These are phyloP conservation scores for Colletotrichum sp. DNA, from an alignment of 2,329 filamentous ascomycete genomes.

Conservation along the genomic window DNA sequence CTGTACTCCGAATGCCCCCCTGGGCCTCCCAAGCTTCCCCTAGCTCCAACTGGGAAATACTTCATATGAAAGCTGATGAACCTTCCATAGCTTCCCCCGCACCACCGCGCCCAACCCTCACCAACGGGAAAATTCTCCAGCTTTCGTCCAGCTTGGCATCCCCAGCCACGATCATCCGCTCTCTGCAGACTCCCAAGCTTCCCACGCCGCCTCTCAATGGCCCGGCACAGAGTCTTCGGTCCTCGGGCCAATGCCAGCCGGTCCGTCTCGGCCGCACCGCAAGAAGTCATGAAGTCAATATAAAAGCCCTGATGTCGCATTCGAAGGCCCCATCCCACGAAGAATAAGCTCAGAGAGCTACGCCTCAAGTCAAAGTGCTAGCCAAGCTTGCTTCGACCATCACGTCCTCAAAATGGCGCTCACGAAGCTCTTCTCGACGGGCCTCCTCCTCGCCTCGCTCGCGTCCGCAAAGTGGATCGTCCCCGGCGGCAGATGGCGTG, in stretches of 20 bases:
- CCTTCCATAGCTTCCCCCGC: constrained; percentile 10
- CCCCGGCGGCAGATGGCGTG: constrained; percentile 64
- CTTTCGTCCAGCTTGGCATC: neutral
- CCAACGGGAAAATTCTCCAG: constrained; percentile 3
- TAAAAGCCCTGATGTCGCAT: neutral
- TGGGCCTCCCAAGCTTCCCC: neutral
- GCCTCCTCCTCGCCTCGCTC: constrained; percentile 20
- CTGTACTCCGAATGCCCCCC: neutral
- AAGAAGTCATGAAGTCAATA: neutral
- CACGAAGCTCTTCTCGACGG: constrained; percentile 11
- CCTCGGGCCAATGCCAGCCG: constrained; percentile 14
- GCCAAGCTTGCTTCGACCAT: neutral
- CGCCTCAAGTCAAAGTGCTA: neutral
- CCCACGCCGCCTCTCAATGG: constrained; percentile 13
- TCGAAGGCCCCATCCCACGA: neutral
- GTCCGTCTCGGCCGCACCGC: neutral
- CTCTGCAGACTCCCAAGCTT: neutral
- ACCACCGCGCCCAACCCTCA: neutral
- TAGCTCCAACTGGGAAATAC: neutral
- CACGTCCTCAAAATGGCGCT: constrained; percentile 4
- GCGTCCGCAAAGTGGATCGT: constrained; percentile 60
- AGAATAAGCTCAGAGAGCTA: neutral
- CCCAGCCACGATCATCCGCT: constrained; percentile 1
- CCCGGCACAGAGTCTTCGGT: constrained; percentile 5
- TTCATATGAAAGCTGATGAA: neutral